Conservation (phyloP, 768 basidiomycete species). For the Mycena olivaceomarginata region DNA sequence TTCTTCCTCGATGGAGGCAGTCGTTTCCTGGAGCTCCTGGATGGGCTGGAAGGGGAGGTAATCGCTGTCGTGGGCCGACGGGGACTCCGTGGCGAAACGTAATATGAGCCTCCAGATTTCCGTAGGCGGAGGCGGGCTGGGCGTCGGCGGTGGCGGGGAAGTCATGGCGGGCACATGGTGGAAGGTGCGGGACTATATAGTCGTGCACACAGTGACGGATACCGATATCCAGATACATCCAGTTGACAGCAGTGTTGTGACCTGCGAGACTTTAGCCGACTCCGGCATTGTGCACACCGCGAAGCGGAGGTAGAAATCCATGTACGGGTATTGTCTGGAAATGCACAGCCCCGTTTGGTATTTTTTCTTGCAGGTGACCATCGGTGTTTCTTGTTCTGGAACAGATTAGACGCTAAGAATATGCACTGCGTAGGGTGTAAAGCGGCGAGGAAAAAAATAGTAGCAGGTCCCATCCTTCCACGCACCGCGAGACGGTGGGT, state of each 20-base stretch:
- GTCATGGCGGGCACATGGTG: not conserved
- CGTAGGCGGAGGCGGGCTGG: constrained; percentile 18
- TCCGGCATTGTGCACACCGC: not conserved
- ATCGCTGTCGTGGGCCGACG: not conserved
- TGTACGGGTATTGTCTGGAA: constrained; percentile 36
- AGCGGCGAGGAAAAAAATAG: not conserved
- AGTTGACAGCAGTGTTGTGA: not conserved
- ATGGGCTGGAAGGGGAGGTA: constrained; percentile 36
- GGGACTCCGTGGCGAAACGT: constrained; percentile 16
- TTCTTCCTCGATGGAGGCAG: not conserved
- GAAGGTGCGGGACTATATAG: constrained; percentile 10
- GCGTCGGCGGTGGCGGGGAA: not conserved
- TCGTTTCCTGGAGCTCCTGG: constrained; percentile 37
- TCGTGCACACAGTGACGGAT: not conserved
- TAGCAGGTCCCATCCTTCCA: not conserved
- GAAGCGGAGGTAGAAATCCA: constrained; percentile 17
- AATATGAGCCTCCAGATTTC: constrained; percentile 41
- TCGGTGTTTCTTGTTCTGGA: constrained; percentile 1
- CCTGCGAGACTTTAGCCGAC: not conserved
- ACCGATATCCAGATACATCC: constrained; percentile 4
- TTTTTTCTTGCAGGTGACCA: not conserved
- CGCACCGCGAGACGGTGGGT: too few species aligned
- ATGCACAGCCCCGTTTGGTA: constrained; percentile 15
- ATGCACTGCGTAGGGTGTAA: not conserved
- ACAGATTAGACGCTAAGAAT: not conserved